Conservation (phyloP, 306 rosid species). For the Canavalia gladiata region DNA sequence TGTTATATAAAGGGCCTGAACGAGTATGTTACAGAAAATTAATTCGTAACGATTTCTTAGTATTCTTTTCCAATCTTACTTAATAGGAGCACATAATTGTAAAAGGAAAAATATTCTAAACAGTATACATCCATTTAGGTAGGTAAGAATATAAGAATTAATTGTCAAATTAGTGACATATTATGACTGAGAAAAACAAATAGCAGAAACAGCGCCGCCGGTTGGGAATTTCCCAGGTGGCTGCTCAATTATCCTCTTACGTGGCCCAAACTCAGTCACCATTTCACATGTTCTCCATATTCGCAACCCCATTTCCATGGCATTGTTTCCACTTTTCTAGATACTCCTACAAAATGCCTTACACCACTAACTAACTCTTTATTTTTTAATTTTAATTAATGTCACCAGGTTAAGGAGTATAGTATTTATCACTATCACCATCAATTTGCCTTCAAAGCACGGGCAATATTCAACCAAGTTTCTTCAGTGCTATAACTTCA, state of each 20-base stretch:
- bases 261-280: constrained; percentile 48
- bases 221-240: background rate
- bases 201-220: background rate
- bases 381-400: background rate
- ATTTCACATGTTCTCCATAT: background rate
- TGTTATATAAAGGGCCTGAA: too few relatives aligned
- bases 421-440: background rate
- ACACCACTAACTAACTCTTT: background rate
- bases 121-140: too few relatives aligned
- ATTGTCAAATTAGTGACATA: too few relatives aligned
- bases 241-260: constrained; percentile 9
- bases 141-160: too few relatives aligned
- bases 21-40: too few relatives aligned
- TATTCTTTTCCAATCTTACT: too few relatives aligned
- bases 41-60: too few relatives aligned
- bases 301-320: background rate
- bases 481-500: background rate
- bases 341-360: too few relatives aligned
- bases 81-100: too few relatives aligned
- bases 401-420: background rate
- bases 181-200: too few relatives aligned
- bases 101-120: too few relatives aligned
- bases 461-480: background rate
- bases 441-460: too few relatives aligned
- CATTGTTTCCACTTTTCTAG: background rate